Evolutionary conservation across 1,284 basidiomycete species (phyloP).

Genomic region (Tremellales sp.): DNA sequence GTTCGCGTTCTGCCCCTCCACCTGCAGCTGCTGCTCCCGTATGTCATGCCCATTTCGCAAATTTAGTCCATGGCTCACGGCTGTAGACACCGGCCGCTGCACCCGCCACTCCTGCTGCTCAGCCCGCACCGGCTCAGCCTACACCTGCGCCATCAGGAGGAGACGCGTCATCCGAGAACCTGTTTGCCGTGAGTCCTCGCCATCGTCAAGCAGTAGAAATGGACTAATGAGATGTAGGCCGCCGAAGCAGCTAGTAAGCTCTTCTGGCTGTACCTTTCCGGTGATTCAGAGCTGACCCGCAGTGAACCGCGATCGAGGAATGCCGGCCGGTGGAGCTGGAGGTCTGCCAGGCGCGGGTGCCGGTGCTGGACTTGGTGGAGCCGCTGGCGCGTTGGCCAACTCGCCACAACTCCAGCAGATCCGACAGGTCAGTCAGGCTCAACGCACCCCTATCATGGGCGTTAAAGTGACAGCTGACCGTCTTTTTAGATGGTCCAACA

Average conservation of each 20-base stretch:
- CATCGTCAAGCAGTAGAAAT: background rate
- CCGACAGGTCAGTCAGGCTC: slow-evolving; percentile 47
- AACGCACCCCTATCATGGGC: too few relatives aligned
- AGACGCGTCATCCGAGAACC: slow-evolving; percentile 44
- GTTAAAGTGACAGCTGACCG: background rate
- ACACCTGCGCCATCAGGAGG: slow-evolving; percentile 42
- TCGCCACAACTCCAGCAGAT: slow-evolving; percentile 64
- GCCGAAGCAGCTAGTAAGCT: slow-evolving; percentile 46
- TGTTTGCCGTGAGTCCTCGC: slow-evolving; percentile 45
- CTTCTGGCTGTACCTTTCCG: background rate
- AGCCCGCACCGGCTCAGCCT: slow-evolving; percentile 37
- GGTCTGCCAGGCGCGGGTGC: slow-evolving; percentile 43
- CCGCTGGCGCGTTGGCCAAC: slow-evolving; percentile 52
- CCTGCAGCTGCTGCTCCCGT: slow-evolving; percentile 49
- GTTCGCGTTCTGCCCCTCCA: slow-evolving; percentile 5
- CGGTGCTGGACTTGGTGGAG: slow-evolving; percentile 34
- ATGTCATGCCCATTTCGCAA: background rate
- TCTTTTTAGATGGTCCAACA: slow-evolving; percentile 62
- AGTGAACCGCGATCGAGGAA: slow-evolving; percentile 46
- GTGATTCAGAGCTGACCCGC: background rate
- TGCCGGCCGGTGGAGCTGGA: slow-evolving; percentile 39
- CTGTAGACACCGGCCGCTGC: slow-evolving; percentile 47
- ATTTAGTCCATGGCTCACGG: too few relatives aligned
- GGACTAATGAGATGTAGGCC: slow-evolving; percentile 23
- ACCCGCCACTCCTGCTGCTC: slow-evolving; percentile 44